Conservation (phyloP, 352 stramenopile genomes). For the Phytophthora sp. region DNA sequence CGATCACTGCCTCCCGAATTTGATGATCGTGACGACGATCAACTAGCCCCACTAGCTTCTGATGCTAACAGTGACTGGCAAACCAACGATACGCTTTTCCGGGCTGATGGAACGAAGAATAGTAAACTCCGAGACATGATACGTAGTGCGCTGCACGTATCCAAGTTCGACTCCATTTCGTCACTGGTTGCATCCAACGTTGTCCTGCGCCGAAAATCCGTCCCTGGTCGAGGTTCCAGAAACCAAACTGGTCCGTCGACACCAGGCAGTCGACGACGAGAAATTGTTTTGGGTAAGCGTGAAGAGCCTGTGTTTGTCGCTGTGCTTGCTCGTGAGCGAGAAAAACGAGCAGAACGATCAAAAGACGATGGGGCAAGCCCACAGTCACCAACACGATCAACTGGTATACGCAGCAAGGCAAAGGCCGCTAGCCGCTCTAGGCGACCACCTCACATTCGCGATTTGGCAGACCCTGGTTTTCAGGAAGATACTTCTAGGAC, state of each 20-base stretch:
- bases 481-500: slow-evolving; percentile 34
- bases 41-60: slow-evolving; percentile 1
- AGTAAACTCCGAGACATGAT: slow-evolving; percentile 88
- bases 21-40: slow-evolving; percentile 23
- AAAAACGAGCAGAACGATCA: slow-evolving; percentile 11
- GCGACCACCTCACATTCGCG: slow-evolving; percentile 65
- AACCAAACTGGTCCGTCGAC: slow-evolving; percentile 16
- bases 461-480: slow-evolving; percentile 80
- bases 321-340: slow-evolving; percentile 42
- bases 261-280: slow-evolving; percentile 27
- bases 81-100: slow-evolving; percentile 81
- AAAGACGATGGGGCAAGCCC: background rate
- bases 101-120: slow-evolving; percentile 87
- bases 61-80: slow-evolving; percentile 64
- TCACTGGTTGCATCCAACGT: slow-evolving; percentile 85
- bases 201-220: slow-evolving; percentile 58
- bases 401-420: slow-evolving; percentile 16
- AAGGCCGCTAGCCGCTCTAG: slow-evolving; percentile 25
- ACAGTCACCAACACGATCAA: slow-evolving; percentile 8
- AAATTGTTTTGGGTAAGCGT: slow-evolving; percentile 71
- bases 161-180: slow-evolving; percentile 92
- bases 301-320: slow-evolving; percentile 69
- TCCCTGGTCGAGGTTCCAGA: slow-evolving; percentile 19
- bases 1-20: slow-evolving; percentile 9
- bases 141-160: slow-evolving; percentile 74